These are phyloP conservation scores for Rhynchospora tenuis DNA, from an alignment of 176 grass and related monocot species.

Conservation along the genomic window DNA sequence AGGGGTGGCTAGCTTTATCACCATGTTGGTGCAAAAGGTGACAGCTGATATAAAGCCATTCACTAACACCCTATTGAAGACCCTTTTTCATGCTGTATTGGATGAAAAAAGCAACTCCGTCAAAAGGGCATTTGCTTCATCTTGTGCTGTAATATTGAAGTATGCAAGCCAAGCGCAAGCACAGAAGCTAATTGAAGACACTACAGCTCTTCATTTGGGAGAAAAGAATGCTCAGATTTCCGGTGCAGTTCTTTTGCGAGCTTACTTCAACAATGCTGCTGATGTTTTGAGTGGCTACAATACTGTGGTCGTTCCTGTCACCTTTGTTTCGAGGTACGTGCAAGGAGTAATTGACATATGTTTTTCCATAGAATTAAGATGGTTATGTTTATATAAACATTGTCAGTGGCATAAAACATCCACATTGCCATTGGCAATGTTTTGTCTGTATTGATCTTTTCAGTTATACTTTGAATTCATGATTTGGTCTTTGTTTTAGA, in stretches of 20 bases:
- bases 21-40: constrained; percentile 78
- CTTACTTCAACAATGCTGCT: constrained; percentile 67
- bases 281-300: constrained; percentile 81
- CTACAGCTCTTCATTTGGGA: constrained; percentile 65
- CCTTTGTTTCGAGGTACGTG: constrained; percentile 92
- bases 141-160: constrained; percentile 77
- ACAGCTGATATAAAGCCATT: constrained; percentile 68
- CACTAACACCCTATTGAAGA: constrained; percentile 51
- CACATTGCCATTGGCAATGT: not conserved
- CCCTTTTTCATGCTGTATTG: constrained; percentile 63
- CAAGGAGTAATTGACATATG: not conserved
- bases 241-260: constrained; percentile 85
- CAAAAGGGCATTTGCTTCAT: constrained; percentile 81
- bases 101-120: constrained; percentile 71
- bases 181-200: constrained; percentile 90
- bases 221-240: constrained; percentile 85
- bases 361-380: not conserved
- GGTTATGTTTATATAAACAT: not conserved
- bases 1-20: constrained; percentile 92
- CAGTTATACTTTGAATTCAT: not conserved
- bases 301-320: constrained; percentile 62
- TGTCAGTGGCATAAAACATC: not conserved
- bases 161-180: constrained; percentile 63
- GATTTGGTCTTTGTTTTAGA: constrained; percentile 28
- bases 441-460: not conserved